Conservation (phyloP, 2,329 filamentous ascomycete genomes). For the Penicillium verrucosum region DNA sequence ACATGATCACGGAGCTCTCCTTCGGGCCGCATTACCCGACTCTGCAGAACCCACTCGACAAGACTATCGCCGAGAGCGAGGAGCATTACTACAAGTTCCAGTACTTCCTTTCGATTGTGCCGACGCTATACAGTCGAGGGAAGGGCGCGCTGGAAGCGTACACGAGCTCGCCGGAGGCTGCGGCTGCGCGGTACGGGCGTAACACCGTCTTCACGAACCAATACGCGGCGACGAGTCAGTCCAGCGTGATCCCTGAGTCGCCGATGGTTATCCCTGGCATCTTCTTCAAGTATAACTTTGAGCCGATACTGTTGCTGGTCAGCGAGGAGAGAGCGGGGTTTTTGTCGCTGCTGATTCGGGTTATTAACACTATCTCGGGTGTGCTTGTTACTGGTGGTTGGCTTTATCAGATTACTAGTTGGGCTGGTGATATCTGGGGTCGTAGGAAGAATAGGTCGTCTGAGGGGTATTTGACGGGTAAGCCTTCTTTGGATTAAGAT, state of each 20-base stretch:
- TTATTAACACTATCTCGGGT: conserved; percentile 87
- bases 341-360: conserved; percentile 70
- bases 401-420: conserved; percentile 82
- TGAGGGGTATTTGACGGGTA: conserved; percentile 51
- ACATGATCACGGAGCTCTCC: conserved; percentile 91
- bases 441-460: conserved; percentile 40
- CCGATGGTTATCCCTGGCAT: conserved; percentile 70
- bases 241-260: conserved; percentile 59
- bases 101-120: conserved; percentile 94
- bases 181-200: conserved; percentile 32
- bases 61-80: conserved; percentile 73
- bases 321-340: conserved; percentile 76
- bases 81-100: conserved; percentile 92
- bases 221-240: conserved; percentile 93
- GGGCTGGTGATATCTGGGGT: conserved; percentile 56
- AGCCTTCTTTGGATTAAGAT: conserved; percentile 34
- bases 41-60: conserved; percentile 89
- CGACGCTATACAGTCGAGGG: conserved; percentile 79
- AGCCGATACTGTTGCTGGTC: conserved; percentile 85
- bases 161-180: conserved; percentile 32
- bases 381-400: conserved; percentile 92
- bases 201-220: conserved; percentile 80
- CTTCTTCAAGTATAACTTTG: conserved; percentile 99
- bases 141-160: conserved; percentile 42
- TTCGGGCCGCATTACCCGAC: conserved; percentile 97